A percentile compares a stretch with the other conserved stretches of the same genome.
phyloP scores from a whole-genome alignment of 139 green algal genomes.

The Chlorella vulgaris region DNA sequence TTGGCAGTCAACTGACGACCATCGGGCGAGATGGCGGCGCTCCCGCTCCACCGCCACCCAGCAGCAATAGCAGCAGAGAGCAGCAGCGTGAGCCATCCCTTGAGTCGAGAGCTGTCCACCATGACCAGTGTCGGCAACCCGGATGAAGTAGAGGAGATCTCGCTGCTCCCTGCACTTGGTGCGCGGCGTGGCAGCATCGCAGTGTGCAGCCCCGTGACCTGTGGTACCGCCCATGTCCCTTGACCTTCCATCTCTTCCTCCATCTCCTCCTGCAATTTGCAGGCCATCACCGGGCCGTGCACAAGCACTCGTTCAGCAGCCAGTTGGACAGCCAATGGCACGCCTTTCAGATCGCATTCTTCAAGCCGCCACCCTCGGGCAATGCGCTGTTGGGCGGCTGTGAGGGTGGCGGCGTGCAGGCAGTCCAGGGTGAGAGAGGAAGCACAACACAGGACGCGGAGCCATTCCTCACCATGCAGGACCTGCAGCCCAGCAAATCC shows the following conservation, averaged over 20 bases:
- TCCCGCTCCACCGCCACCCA: too few species aligned
- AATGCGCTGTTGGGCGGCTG: background rate
- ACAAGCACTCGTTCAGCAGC: slow-evolving; percentile 6
- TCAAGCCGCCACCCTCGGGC: background rate
- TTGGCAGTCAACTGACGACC: too few species aligned
- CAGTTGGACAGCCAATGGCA: background rate
- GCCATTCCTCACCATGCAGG: slow-evolving; percentile 14
- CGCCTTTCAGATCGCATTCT: slow-evolving; percentile 19
- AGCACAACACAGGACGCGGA: background rate
- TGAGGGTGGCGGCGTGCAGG: background rate
- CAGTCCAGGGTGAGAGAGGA: too few species aligned
- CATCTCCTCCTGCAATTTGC: background rate
- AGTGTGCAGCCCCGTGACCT: background rate
- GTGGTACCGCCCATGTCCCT: background rate
- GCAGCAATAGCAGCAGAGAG: too few species aligned
- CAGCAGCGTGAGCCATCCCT: background rate
- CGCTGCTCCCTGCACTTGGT: background rate
- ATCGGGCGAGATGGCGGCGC: too few species aligned
- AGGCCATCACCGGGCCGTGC: background rate
- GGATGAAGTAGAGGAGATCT: slow-evolving; percentile 8
- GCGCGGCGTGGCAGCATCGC: background rate
- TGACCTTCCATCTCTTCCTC: background rate
- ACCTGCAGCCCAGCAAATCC: background rate
- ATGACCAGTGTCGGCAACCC: background rate
- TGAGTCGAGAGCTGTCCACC: background rate